Base-by-base conservation (phyloP, 331 rosid species). In the Dryas integrifolia region DNA sequence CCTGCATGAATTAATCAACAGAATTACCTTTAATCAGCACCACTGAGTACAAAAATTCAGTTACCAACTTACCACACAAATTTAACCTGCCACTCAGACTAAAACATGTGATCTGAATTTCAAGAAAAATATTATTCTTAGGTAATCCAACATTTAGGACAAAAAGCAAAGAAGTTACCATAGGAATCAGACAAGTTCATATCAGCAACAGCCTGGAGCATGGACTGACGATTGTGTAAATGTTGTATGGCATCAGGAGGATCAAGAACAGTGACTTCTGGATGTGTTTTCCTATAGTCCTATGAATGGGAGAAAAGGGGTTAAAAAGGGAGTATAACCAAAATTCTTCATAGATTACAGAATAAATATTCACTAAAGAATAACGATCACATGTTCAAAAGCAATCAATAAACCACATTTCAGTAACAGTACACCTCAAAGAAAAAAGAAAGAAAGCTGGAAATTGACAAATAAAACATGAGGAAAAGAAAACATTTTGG, bases 131-230 rank as follows among this genome's bases (percentile, higher is more conserved):
- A 58, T 9, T 67, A 55, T 57, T 76, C 76, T 60, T n/a, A 44
- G 21, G 50, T 41, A 5, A 49, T 46, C 44, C 43, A 69, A 7
- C 0, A 8, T 47, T 11, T 38, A 66, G 70, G 55, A 75, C 13
- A 30, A 24, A 16, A 64, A 58, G 50, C 47, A 55, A 15, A 43
- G 18, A 72, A 61, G 10, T 41, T 92, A 92, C 96, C 98, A 72
- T 88, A 83, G 4, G 91, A 81, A 38, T 86, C 92, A 52, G 88
- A 90, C 79, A 92, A 86, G 71, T 79, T 79, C 88, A 92, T 79
- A 72, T 92, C 98, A 26, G 96, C 96, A 72, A 92, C 98, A 50
- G 98, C 98, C 82, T 92, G 96, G 56, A 90, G 98, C 98, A 92
- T 92, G 80, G 83, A 88, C 51, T 92, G 98, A 67, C 98, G 92